A percentile compares a stretch with the other conserved stretches of the same genome.
Evolutionary conservation across 176 grass and related monocot species (phyloP).

Genomic region (Poa pratensis): DNA sequence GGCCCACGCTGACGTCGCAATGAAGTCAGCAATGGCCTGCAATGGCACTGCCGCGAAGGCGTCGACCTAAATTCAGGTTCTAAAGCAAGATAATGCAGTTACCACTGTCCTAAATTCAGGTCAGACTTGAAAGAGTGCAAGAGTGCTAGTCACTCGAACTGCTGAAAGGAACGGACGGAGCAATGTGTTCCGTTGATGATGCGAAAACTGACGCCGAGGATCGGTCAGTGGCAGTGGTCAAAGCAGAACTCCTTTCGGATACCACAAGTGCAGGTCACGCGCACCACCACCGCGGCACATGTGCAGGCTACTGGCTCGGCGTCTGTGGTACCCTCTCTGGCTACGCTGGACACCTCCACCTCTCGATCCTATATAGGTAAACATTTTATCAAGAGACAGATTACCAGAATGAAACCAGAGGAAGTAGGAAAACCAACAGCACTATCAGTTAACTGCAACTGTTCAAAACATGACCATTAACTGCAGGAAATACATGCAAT

Average conservation of each 20-base stretch:
- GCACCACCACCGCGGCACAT: background rate
- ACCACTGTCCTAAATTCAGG: conserved; percentile 8
- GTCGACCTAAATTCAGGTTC: too few species aligned
- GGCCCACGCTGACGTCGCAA: too few species aligned
- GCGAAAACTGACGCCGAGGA: background rate
- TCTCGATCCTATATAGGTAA: background rate
- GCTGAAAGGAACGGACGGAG: background rate
- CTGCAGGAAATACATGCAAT: background rate
- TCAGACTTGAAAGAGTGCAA: background rate
- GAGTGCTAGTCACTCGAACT: background rate
- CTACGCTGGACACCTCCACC: conserved; percentile 32
- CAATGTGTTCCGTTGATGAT: background rate
- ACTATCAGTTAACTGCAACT: background rate
- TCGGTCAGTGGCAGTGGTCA: conserved; percentile 15
- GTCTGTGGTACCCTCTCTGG: background rate
- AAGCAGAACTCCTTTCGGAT: conserved; percentile 25
- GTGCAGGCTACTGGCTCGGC: background rate
- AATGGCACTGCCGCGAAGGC: too few species aligned
- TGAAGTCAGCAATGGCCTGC: too few species aligned
- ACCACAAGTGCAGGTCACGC: conserved; percentile 24
- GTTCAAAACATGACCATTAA: background rate
- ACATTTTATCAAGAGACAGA: background rate
- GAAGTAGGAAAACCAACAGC: too few species aligned
- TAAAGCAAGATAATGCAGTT: background rate
- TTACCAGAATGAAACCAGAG: background rate